Evolutionary conservation across 2,329 filamentous ascomycete genomes (phyloP).

Genomic region (Lojkania enalia): DNA sequence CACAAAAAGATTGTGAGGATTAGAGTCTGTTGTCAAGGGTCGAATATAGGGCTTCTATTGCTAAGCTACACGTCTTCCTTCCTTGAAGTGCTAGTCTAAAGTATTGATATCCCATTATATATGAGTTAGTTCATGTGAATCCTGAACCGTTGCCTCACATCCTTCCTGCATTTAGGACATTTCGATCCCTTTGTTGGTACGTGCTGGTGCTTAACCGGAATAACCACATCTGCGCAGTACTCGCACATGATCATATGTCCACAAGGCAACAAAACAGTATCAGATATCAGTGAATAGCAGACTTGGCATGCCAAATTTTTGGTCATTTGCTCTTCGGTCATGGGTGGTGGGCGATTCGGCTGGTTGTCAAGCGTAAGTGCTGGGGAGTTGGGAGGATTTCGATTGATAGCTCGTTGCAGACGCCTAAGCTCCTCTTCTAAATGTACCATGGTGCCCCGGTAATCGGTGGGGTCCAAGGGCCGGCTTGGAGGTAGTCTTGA

Average conservation of each 20-base stretch:
- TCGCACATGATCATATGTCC: conserved; percentile 59
- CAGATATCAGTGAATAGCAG: conserved; percentile 57
- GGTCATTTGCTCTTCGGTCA: conserved; percentile 54
- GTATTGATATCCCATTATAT: neutral
- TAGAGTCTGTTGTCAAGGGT: no score
- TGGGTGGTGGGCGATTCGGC: conserved; percentile 52
- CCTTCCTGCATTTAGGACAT: conserved; percentile 53
- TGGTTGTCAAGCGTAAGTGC: conserved; percentile 49
- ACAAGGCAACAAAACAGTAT: conserved; percentile 57
- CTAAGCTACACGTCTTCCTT: no score
- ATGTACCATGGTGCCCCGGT: no score
- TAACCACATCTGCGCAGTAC: conserved; percentile 58
- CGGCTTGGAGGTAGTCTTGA: no score
- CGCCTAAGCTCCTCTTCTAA: no score
- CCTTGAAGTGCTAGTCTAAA: no score
- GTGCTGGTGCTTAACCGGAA: conserved; percentile 49
- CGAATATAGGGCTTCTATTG: no score
- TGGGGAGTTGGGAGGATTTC: conserved; percentile 17
- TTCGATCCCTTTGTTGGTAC: conserved; percentile 43
- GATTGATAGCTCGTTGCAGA: no score
- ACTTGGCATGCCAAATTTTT: conserved; percentile 57
- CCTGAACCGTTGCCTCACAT: conserved; percentile 50
- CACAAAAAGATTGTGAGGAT: no score
- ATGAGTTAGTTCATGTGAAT: conserved; percentile 34
- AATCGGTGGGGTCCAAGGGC: no score